Percentiles rank a stretch among this genome's conserved stretches.
phyloP scores from a whole-genome alignment of 441 rosid genomes.

The Bruguiera hainesii region DNA sequence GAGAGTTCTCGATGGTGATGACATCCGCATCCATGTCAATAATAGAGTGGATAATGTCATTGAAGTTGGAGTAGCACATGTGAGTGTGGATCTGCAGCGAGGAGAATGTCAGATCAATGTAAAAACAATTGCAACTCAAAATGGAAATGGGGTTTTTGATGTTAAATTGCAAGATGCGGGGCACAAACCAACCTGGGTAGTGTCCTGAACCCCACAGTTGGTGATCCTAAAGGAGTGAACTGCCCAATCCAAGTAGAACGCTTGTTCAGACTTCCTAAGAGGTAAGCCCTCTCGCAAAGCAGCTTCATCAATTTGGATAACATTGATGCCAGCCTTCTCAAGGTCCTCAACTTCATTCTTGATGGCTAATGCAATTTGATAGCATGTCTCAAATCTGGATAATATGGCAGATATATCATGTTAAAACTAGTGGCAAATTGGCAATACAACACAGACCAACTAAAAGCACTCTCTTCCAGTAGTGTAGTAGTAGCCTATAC shows the following conservation, averaged over 20 bases:
- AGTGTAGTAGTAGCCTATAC: constrained; percentile 27
- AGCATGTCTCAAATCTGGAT: constrained; percentile 85
- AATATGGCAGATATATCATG: not conserved
- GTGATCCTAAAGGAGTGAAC: constrained; percentile 99
- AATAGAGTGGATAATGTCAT: constrained; percentile 92
- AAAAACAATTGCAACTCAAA: not conserved
- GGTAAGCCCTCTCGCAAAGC: constrained; percentile 93
- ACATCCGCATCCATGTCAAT: constrained; percentile 98
- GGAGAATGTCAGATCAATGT: not conserved
- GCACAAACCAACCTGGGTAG: constrained; percentile 64
- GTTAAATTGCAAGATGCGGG: not conserved
- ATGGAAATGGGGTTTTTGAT: not conserved
- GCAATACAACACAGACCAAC: constrained; percentile 1
- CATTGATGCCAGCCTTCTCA: constrained; percentile 83
- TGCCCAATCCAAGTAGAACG: constrained; percentile 97
- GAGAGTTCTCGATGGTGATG: constrained; percentile 96
- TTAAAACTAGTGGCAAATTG: constrained; percentile 11
- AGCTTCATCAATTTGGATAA: constrained; percentile 95
- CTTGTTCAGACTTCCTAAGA: constrained; percentile 90
- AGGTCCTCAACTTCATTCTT: constrained; percentile 98
- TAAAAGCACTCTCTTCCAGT: not conserved
- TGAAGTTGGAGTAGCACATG: constrained; percentile 99
- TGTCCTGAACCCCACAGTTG: constrained; percentile 79
- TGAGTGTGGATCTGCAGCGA: constrained; percentile 78
- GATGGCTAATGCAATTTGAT: constrained; percentile 97